Base-by-base conservation (phyloP, 1,284 basidiomycete genomes). In the Boletus coffeatus region DNA sequence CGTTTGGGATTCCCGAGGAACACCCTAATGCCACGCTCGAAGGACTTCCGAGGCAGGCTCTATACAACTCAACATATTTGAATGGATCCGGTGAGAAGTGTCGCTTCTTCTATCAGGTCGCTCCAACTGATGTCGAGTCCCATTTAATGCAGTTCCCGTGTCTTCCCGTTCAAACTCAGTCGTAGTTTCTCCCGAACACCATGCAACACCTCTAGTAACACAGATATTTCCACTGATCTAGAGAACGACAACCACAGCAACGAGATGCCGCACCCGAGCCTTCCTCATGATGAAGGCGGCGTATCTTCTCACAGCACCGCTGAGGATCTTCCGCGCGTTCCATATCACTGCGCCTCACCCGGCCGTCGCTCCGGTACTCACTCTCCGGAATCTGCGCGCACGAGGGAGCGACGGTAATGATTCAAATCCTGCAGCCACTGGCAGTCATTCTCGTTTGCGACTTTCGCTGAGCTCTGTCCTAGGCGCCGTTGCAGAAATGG, bases 1-100 rank as follows among this genome's bases (percentile, higher is more conserved):
- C 80, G 32, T 25, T 34, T 11, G 14, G 5, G 29, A 8, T 32
- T 14, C 46, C 41, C 64, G 64, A 61, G 55, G 67, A 72, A 34
- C 63, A 48, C 56, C 72, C 77, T 16, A 72, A 73, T 11, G 77
- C 77, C 57, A 76, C 74, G 4, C 70, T 81, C 2, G 81, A 81
- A 64, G 80, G 80, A 46, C 74, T 77, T 48, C 46, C 18, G 48
- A 70, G 79, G 34, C 77, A 76, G 58, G 72, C 75, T 8, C 66
- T 78, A 68, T 62, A 61, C 6, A 65, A 66, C 58, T 58, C 77
- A 34, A 43, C 34, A 32, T 14, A 57, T 59, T 10, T 5, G 21
- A 41, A 39, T 48, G 52, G 21, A 32, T 37, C 36, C 4, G 36
- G 62, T 66, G 39, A 61, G 58, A 18, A 57, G 0, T 9, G 34